Conservation (phyloP, 768 basidiomycete species). For the Lentinula sp. region DNA sequence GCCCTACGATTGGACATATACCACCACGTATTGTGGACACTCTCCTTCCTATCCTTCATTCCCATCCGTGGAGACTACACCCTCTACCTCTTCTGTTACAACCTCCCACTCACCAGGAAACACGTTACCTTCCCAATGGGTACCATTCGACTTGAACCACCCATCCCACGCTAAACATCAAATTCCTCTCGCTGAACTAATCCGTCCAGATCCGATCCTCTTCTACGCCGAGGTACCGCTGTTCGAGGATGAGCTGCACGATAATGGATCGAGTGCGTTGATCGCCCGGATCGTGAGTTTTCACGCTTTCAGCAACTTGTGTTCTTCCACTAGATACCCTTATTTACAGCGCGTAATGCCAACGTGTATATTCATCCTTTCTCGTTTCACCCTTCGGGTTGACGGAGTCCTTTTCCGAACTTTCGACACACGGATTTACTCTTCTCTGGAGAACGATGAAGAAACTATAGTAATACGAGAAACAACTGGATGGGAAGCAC, state of each 20-base stretch:
- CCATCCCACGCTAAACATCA: constrained; percentile 47
- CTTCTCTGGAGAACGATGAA: constrained; percentile 59
- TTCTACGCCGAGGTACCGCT: constrained; percentile 95
- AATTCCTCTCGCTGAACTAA: constrained; percentile 83
- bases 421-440: constrained; percentile 86
- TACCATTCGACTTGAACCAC: constrained; percentile 34
- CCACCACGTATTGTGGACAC: constrained; percentile 79
- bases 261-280: constrained; percentile 86
- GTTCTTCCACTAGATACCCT: background rate
- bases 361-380: constrained; percentile 84
- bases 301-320: background rate
- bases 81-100: constrained; percentile 10
- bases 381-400: constrained; percentile 88
- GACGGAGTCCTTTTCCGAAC: constrained; percentile 91
- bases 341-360: constrained; percentile 88
- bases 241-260: constrained; percentile 95
- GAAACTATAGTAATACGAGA: constrained; percentile 63
- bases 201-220: constrained; percentile 90
- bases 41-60: background rate
- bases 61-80: background rate
- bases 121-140: constrained; percentile 31
- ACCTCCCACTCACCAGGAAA: too few relatives aligned
- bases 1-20: constrained; percentile 98
- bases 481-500: constrained; percentile 84
- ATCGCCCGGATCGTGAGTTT: constrained; percentile 80